Percentiles rank a stretch among this genome's conserved stretches.
These are phyloP conservation scores for Heimioporus sp. DNA, from an alignment of 768 basidiomycete genomes.

Conservation along the genomic window DNA sequence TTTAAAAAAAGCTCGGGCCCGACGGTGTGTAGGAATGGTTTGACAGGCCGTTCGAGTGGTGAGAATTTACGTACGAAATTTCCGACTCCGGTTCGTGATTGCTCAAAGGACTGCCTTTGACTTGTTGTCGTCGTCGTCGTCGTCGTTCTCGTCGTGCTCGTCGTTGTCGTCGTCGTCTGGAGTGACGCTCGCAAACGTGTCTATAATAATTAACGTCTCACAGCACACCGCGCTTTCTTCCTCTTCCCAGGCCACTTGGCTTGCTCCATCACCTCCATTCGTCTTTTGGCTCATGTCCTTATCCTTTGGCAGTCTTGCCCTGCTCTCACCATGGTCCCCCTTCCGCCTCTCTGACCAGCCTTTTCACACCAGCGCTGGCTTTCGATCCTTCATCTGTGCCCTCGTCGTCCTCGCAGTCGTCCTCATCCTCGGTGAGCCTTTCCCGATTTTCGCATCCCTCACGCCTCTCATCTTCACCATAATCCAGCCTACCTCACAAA, in stretches of 20 bases:
- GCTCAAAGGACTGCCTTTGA: neutral
- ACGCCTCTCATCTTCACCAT: slow-evolving; percentile 3
- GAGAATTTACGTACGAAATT: slow-evolving; percentile 23
- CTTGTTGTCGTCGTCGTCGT: slow-evolving; percentile 14
- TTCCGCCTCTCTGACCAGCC: slow-evolving; percentile 49
- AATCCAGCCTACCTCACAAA: slow-evolving; percentile 88
- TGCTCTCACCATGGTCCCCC: slow-evolving; percentile 58
- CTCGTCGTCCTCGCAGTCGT: slow-evolving; percentile 66
- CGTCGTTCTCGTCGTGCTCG: neutral
- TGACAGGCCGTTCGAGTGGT: slow-evolving; percentile 1
- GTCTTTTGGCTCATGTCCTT: slow-evolving; percentile 62
- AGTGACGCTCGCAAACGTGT: slow-evolving; percentile 38
- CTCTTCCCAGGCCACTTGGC: slow-evolving; percentile 34
- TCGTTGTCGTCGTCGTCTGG: slow-evolving; percentile 13
- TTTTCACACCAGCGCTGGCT: slow-evolving; percentile 56
- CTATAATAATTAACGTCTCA: slow-evolving; percentile 26
- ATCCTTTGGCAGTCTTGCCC: slow-evolving; percentile 59
- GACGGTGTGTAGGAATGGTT: no score
- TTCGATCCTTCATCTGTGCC: slow-evolving; percentile 69
- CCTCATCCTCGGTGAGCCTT: slow-evolving; percentile 66
- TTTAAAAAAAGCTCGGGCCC: no score
- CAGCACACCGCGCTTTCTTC: slow-evolving; percentile 29
- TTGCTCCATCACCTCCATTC: slow-evolving; percentile 40
- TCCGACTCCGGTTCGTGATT: slow-evolving; percentile 27
- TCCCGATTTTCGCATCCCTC: neutral